A percentile compares a stretch with the other conserved stretches of the same genome.
Conservation (phyloP, 1,284 basidiomycete species). For the Amylostereum chailletii region DNA sequence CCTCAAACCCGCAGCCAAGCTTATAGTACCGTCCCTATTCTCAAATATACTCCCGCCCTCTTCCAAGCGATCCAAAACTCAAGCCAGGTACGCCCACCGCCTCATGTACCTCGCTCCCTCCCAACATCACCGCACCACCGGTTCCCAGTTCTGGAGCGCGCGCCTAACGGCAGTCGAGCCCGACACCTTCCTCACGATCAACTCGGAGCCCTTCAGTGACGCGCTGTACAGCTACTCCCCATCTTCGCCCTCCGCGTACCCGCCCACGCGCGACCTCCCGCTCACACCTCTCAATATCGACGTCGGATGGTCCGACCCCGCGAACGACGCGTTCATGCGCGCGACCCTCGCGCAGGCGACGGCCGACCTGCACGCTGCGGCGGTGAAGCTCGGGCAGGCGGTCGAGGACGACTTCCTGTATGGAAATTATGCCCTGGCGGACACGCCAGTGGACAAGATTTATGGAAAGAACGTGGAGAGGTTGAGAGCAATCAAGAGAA, state of each 20-base stretch:
- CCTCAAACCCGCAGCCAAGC: neutral
- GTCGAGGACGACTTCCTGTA: conserved; percentile 29
- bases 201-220: conserved; percentile 8
- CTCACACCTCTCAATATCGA: neutral
- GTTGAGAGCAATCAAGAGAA: conserved; percentile 29
- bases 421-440: conserved; percentile 26
- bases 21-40: neutral
- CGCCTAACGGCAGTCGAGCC: conserved; percentile 1
- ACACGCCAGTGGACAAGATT: conserved; percentile 37
- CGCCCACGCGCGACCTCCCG: conserved; percentile 5
- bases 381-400: conserved; percentile 33
- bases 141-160: conserved; percentile 8
- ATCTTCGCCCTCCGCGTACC: conserved; percentile 9
- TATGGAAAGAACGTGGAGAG: conserved; percentile 38
- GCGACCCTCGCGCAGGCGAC: neutral
- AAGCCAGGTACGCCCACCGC: neutral
- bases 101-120: neutral
- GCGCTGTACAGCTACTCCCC: conserved; percentile 6
- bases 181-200: conserved; percentile 1
- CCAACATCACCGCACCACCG: neutral
- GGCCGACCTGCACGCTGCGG: conserved; percentile 26
- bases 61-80: neutral
- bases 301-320: conserved; percentile 1
- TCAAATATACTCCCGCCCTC: neutral
- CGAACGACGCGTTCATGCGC: conserved; percentile 1